Evolutionary conservation across 2,329 filamentous ascomycete genomes (phyloP), one percentile per base, ranked within the genome.

Genomic region (Diaporthe nobilis): DNA sequence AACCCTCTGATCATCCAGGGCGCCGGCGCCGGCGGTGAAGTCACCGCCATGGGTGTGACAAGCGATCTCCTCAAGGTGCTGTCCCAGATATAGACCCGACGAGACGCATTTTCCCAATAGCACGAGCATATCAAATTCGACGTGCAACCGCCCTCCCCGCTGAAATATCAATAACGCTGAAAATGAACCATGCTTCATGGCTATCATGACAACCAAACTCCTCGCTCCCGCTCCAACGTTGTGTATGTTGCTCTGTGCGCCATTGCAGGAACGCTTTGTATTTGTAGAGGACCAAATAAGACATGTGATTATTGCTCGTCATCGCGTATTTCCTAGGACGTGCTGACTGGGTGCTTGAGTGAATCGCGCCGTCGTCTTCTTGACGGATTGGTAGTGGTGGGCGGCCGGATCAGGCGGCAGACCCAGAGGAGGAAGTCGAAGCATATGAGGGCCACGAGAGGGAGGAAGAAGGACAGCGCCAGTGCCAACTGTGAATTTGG

Each of bases 1-100:
- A 97, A 96, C 85, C 96, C 97, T 58, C 88, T 99, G 78, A 98
- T 98, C 82, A 92, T 99, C 78, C 96, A 98, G 87, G 97, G 97
- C 76, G 95, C 95, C 49, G 97, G 96, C 77, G 97, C 97, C 37
- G 97, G 97, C 80, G 96, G 94, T 78, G 96, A 98, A 60, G 95
- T 98, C 72, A 99, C 97, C 47, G 97, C 97, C 39, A 98, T 98
- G 96, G 97, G 97, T 76, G 96, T 99, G 63, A 95, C 95, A n/a
- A 92, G 92, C 65, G 97, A 99, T 87, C 86, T 99, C 81, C 89
- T 98, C 84, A 98, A 98, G 89, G 94, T 97, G 51, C 82, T 98
- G 77, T 89, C 93, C 79, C 88, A 95, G 82, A 88, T 97, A 81
- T 88, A 88, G 75, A 55, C 22, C 8, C 8, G 39, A 39, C 60